Conservation (phyloP, 1,284 basidiomycete species). For the Schizophyllum amplum region DNA sequence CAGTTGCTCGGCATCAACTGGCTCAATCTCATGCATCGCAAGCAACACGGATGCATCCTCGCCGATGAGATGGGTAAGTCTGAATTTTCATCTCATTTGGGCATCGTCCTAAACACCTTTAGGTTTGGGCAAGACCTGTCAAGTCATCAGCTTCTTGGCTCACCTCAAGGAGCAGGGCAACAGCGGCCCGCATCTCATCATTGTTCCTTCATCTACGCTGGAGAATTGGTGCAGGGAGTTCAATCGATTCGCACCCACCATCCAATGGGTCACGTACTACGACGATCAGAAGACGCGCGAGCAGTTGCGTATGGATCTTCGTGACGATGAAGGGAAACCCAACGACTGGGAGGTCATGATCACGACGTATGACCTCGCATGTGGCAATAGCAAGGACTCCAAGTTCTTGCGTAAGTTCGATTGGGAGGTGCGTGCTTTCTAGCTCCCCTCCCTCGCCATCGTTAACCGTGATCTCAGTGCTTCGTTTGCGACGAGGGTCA, state of each 20-base stretch:
- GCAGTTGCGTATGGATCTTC: slow-evolving; percentile 62
- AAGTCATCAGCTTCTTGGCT: slow-evolving; percentile 96
- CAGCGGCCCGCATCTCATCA: slow-evolving; percentile 84
- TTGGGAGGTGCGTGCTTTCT: slow-evolving; percentile 69
- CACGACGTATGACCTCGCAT: slow-evolving; percentile 94
- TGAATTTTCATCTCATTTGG: slow-evolving; percentile 9
- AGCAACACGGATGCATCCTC: slow-evolving; percentile 85
- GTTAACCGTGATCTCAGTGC: slow-evolving; percentile 36
- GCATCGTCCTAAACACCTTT: slow-evolving; percentile 5
- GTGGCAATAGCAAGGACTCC: slow-evolving; percentile 80
- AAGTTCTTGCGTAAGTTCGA: slow-evolving; percentile 87
- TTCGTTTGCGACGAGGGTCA: slow-evolving; percentile 96
- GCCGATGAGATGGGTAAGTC: slow-evolving; percentile 95
- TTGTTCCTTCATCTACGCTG: slow-evolving; percentile 96
- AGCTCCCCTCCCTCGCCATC: not conserved
- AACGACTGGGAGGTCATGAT: slow-evolving; percentile 88
- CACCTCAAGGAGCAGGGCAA: slow-evolving; percentile 75
- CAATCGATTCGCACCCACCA: slow-evolving; percentile 78
- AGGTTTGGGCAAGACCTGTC: slow-evolving; percentile 97
- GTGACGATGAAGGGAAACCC: slow-evolving; percentile 43
- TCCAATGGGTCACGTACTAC: slow-evolving; percentile 91
- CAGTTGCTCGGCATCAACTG: slow-evolving; percentile 97
- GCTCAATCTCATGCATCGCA: slow-evolving; percentile 83
- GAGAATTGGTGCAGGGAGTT: slow-evolving; percentile 99
- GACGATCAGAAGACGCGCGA: slow-evolving; percentile 87